Conservation (phyloP, 257 asterid genomes). For the Solanum bukasovii region DNA sequence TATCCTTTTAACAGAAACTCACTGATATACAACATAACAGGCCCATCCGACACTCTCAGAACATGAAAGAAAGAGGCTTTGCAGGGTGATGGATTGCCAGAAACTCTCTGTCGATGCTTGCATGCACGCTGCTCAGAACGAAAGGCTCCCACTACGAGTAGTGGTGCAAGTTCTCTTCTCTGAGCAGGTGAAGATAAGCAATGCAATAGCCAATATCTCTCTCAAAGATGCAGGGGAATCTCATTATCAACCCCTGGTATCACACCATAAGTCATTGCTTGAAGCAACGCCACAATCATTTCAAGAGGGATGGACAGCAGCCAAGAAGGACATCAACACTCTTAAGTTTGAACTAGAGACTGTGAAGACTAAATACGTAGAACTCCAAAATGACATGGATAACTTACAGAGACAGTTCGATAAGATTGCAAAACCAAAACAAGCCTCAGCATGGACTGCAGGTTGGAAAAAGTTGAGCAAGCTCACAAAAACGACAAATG, state of each 20-base stretch:
- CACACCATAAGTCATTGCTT: conserved; percentile 61
- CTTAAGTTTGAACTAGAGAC: conserved; percentile 83
- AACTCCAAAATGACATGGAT: conserved; percentile 69
- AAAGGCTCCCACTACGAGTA: conserved; percentile 77
- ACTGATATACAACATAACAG: conserved; percentile 20
- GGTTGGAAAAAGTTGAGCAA: conserved; percentile 87
- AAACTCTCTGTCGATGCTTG: conserved; percentile 93
- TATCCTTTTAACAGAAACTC: background rate
- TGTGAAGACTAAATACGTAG: conserved; percentile 61
- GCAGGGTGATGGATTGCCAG: conserved; percentile 96
- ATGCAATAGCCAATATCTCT: conserved; percentile 54
- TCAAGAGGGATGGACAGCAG: conserved; percentile 95
- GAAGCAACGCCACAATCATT: conserved; percentile 93
- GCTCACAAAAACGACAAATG: conserved; percentile 31
- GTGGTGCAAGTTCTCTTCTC: conserved; percentile 94
- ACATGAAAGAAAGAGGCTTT: conserved; percentile 86
- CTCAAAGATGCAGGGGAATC: conserved; percentile 59
- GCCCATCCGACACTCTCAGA: conserved; percentile 85
- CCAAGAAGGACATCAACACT: conserved; percentile 85
- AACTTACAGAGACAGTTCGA: conserved; percentile 72
- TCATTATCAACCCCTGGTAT: conserved; percentile 53
- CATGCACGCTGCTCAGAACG: conserved; percentile 96
- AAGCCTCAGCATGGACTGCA: conserved; percentile 52
- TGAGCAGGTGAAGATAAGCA: conserved; percentile 87
- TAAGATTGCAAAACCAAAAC: conserved; percentile 51